These are phyloP conservation scores for Phaeophleospora eucalypticola DNA, from an alignment of 2,329 filamentous ascomycete genomes.

Conservation along the genomic window DNA sequence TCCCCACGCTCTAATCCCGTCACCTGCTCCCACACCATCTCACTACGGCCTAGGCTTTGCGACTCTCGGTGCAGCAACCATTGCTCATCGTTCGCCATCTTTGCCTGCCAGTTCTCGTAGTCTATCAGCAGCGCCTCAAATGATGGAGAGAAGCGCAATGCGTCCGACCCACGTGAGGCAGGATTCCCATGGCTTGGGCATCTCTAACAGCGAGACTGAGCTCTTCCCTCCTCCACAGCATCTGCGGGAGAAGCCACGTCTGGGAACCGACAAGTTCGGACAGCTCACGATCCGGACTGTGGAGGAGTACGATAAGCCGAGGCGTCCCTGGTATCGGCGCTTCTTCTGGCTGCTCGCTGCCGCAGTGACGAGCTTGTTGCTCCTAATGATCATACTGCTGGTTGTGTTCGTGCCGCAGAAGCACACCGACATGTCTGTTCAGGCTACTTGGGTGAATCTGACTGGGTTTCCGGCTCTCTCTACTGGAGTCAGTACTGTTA, in stretches of 20 bases:
- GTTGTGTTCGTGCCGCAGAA: constrained; percentile 41
- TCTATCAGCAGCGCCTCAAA: background rate
- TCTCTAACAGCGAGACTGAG: constrained; percentile 17
- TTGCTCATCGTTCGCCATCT: constrained; percentile 3
- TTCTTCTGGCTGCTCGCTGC: constrained; percentile 27
- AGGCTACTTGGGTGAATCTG: constrained; percentile 72
- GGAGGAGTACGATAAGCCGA: constrained; percentile 11
- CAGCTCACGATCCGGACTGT: constrained; percentile 29
- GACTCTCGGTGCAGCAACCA: constrained; percentile 17
- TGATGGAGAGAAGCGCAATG: constrained; percentile 12
- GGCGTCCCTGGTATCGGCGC: constrained; percentile 25
- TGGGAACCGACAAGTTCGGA: constrained; percentile 28
- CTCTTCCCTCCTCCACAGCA: constrained; percentile 23
- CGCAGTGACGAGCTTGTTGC: constrained; percentile 32
- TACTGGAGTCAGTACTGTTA: constrained; percentile 74
- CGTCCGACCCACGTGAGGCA: constrained; percentile 19
- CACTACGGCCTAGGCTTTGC: constrained; percentile 8
- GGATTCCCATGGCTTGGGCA: constrained; percentile 25
- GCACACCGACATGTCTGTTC: constrained; percentile 38
- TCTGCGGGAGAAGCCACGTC: constrained; percentile 21
- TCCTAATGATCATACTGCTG: constrained; percentile 37
- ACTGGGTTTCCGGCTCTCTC: constrained; percentile 84
- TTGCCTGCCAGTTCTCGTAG: constrained; percentile 2
- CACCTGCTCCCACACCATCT: constrained; percentile 15
- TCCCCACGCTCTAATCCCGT: too few species aligned